A percentile compares a stretch with the other conserved stretches of the same genome.
Evolutionary conservation across 768 basidiomycete species (phyloP).

Genomic region (Boletus rufocinnamomeus): DNA sequence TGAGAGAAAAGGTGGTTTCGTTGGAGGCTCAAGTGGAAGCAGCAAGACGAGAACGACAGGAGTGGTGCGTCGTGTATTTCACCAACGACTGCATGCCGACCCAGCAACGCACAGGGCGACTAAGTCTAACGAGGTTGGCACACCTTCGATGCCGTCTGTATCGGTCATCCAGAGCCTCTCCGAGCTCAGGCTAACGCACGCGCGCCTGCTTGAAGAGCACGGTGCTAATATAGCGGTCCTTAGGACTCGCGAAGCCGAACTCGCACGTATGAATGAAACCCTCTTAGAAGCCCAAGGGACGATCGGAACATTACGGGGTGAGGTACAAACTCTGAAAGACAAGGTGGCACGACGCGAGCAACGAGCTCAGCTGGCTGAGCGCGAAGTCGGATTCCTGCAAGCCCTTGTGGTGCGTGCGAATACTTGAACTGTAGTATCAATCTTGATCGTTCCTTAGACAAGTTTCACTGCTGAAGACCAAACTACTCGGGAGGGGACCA

Average conservation of each 20-base stretch:
- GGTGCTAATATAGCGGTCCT: constrained; percentile 58
- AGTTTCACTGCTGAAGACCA: constrained; percentile 64
- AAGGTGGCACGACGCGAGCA: constrained; percentile 41
- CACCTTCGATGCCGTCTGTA: constrained; percentile 50
- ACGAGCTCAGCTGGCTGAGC: constrained; percentile 46
- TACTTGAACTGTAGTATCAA: background rate
- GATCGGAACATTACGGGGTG: constrained; percentile 37
- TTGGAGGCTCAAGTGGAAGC: constrained; percentile 70
- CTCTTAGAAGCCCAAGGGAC: constrained; percentile 39
- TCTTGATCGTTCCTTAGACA: constrained; percentile 40
- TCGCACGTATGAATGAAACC: constrained; percentile 41
- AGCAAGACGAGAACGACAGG: constrained; percentile 54
- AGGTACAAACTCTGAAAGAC: constrained; percentile 43
- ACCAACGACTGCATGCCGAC: constrained; percentile 2
- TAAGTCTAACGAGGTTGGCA: constrained; percentile 35
- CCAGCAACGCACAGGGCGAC: constrained; percentile 37
- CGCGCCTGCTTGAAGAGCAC: constrained; percentile 65
- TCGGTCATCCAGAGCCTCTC: constrained; percentile 61
- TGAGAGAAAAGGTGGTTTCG: constrained; percentile 54
- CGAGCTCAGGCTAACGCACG: constrained; percentile 60
- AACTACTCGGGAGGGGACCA: constrained; percentile 34
- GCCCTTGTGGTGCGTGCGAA: constrained; percentile 60
- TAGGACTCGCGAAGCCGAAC: constrained; percentile 53
- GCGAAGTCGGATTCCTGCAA: constrained; percentile 67
- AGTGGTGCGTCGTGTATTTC: constrained; percentile 45